Base-by-base conservation (phyloP, 139 green algal genomes). In the Spirogloea muscicola region DNA sequence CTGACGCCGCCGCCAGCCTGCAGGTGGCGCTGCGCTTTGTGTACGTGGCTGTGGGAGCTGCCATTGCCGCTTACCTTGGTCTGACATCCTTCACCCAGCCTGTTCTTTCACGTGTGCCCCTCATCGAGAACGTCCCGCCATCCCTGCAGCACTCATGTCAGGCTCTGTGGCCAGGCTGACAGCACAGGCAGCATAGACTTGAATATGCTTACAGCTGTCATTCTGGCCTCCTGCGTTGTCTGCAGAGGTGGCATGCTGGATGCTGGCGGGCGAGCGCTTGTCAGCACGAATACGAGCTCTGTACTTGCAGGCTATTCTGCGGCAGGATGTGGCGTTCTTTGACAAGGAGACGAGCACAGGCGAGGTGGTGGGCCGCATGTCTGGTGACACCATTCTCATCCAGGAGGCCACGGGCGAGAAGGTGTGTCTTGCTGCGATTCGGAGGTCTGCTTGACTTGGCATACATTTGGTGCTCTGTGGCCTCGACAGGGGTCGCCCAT, bases 321-420 rank as follows among this genome's bases (percentile, higher is more conserved):
- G 77, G 9, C 92, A 96, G 85, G 91, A 97, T 18, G 73, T 94
- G 2, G 76, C 62, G 0, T 96, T 89, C 82, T 96, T 94, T 65
- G 92, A 97, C 64, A 25, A 25, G 1, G n/a, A 77, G 7, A 77
- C 31, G 0, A 65, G 33, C 34, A 81, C 65, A 13, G 74, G 74
- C 49, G 74, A 81, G 52, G 74, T 81, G 21, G 48, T 81, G 27
- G 55, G 51, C 7, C 74, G 71, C 37, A 78, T 81, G 74, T 78
- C 51, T 1, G 74, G 74, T 16, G 74, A 81, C 46, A 81, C 58
- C 44, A 27, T 78, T 25, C 33, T 78, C 16, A 21, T 78, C 27
- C 64, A 81, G 46, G 64, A 81, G 34, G 74, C 74, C 74, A 81
- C 77, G 27, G 73, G 73, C 5, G 73, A 81, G 21, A 81, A 81